These are phyloP conservation scores for Endothia cerciana DNA, from an alignment of 2,329 filamentous ascomycete genomes.

Conservation along the genomic window DNA sequence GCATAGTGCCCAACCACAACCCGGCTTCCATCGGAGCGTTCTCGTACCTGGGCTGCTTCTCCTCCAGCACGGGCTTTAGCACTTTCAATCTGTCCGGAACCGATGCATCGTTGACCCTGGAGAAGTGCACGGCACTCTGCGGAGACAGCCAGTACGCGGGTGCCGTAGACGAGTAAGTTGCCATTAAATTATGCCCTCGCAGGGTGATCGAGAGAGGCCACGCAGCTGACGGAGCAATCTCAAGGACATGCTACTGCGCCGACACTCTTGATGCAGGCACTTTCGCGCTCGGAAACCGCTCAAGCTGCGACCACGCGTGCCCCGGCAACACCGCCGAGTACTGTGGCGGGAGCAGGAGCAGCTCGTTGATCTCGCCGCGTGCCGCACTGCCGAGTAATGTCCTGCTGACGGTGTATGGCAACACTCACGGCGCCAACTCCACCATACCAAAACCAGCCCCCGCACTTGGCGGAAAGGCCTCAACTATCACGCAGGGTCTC, in stretches of 20 bases:
- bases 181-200: neutral
- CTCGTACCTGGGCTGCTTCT: conserved; percentile 35
- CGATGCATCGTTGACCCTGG: conserved; percentile 24
- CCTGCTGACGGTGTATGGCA: conserved; percentile 50
- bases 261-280: conserved; percentile 45
- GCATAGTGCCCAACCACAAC: conserved; percentile 20
- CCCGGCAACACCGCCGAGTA: conserved; percentile 45
- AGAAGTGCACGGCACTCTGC: conserved; percentile 23
- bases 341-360: conserved; percentile 45
- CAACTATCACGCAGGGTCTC: conserved; percentile 1
- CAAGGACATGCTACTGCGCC: conserved; percentile 50
- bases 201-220: neutral
- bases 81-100: conserved; percentile 41
- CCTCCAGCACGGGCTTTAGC: conserved; percentile 50
- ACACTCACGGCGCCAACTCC: conserved; percentile 36
- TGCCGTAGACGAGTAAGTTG: conserved; percentile 17
- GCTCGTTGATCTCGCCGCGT: conserved; percentile 24
- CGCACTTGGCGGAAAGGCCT: conserved; percentile 33
- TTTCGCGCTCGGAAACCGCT: conserved; percentile 38
- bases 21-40: conserved; percentile 23
- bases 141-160: conserved; percentile 19
- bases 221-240: neutral
- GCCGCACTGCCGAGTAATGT: conserved; percentile 36
- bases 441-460: conserved; percentile 40
- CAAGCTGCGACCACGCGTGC: conserved; percentile 44